Conservation (phyloP, 371 early-diverging fungal species). For the Rhizomucor miehei region DNA sequence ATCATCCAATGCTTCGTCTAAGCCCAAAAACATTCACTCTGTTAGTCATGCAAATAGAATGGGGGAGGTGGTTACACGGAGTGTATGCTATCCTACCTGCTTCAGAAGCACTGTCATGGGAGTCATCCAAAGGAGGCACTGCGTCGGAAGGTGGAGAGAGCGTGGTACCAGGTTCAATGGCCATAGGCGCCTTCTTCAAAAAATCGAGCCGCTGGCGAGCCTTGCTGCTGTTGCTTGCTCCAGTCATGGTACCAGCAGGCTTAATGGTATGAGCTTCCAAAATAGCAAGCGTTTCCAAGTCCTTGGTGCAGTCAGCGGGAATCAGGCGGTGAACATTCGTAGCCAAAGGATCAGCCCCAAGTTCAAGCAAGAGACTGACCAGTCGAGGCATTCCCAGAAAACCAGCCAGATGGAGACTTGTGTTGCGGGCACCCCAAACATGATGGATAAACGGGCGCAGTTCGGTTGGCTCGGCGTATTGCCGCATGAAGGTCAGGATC, state of each 20-base stretch:
- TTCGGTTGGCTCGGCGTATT: constrained; percentile 11
- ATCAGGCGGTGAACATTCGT: constrained; percentile 60
- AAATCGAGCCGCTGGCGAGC: too few relatives aligned
- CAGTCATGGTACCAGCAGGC: neutral
- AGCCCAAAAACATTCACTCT: too few relatives aligned
- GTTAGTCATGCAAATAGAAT: too few relatives aligned
- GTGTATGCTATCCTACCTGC: too few relatives aligned
- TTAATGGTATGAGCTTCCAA: too few relatives aligned
- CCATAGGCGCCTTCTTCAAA: neutral
- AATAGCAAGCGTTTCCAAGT: neutral
- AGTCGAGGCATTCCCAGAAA: constrained; percentile 70
- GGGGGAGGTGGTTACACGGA: too few relatives aligned
- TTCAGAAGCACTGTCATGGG: too few relatives aligned
- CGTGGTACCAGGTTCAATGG: neutral
- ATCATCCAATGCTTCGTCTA: too few relatives aligned
- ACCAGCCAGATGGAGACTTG: constrained; percentile 67
- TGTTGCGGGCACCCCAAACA: constrained; percentile 69
- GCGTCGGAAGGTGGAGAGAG: neutral
- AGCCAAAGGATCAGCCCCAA: constrained; percentile 59
- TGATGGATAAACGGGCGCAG: constrained; percentile 53
- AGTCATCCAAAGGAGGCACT: too few relatives aligned
- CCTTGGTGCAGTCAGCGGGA: constrained; percentile 73
- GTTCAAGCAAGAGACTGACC: constrained; percentile 56
- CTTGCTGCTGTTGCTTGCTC: neutral
- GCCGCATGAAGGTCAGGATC: constrained; percentile 7